Base-by-base conservation (phyloP, 1,284 basidiomycete species). In the Boletus smithii region DNA sequence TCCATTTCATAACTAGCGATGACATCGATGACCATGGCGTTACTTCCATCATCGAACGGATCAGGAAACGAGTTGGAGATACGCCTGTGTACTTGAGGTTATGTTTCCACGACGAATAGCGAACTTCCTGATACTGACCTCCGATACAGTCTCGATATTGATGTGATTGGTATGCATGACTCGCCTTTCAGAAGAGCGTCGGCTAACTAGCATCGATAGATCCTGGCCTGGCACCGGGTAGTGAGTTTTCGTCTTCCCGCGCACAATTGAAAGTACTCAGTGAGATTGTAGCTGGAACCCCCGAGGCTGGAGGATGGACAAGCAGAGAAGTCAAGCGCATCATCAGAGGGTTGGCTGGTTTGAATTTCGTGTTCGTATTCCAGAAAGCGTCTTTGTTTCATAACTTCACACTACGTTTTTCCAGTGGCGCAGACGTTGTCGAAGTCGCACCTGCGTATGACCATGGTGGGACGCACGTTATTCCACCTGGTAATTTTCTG, bases 361-460 rank as follows among this genome's bases (percentile, higher is more conserved):
- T 91, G 29, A 88, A 90, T 59, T 83, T 88, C 48, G 79, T 89
- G 86, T 88, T 70, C 49, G 84, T 59, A n/a, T 32, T 22, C n/a
- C 18, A 22, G 18, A 18, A 2, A 7, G n/a, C 13, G 0, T 27
- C 1, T 14, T 32, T 26, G 32, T 44, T 49, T 33, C 38, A 32
- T 5, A 20, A 36, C 10, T 31, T 51, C 27, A 44, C 38, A 9
- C 20, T 5, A 18, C 6, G 2, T 36, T 30, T 44, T 46, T 48
- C 14, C 27, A 64, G 59, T 36, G 59, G 59, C 13, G 59, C 44
- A 10, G 60, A 67, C n/a, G 71, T 91, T 41, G 88, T 90, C 17
- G 88, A 90, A 66, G 87, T 90, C n/a, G 72, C 87, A 4, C 87
- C 88, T 20, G 80, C 85, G n/a, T 91, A 88, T 57, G 87, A 90